A percentile compares a stretch with the other conserved stretches of the same genome.
These are phyloP conservation scores for Osmanthus fragrans DNA, from an alignment of 257 asterid species.

Conservation along the genomic window DNA sequence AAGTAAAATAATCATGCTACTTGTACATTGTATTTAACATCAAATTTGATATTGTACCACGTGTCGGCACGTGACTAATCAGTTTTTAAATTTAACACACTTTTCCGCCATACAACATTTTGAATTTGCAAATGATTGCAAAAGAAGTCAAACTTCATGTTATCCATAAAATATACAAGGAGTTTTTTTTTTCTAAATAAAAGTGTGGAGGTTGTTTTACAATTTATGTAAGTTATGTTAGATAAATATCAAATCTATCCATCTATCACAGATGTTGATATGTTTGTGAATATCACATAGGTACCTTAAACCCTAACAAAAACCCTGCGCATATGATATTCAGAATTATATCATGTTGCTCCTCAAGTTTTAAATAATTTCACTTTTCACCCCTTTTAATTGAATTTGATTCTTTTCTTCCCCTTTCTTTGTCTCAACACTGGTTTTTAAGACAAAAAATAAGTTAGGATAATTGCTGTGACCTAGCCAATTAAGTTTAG, in stretches of 20 bases:
- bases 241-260: not conserved
- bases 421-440: not conserved
- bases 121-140: no score
- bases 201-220: not conserved
- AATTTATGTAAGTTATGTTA: not conserved
- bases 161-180: no score
- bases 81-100: no score
- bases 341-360: not conserved
- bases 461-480: not conserved
- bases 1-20: no score
- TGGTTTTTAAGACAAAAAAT: not conserved
- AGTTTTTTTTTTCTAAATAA: no score
- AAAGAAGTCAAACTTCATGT: no score
- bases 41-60: no score
- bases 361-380: not conserved
- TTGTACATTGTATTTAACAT: no score
- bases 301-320: conserved; percentile 32
- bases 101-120: no score
- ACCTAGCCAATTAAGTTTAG: not conserved
- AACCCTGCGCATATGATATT: not conserved
- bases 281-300: conserved; percentile 24
- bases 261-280: conserved; percentile 16
- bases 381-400: not conserved
- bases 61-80: no score
- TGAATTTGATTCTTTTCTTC: not conserved